Evolutionary conservation across 169 alveolate genomes (phyloP).

Genomic region (Plasmodium coatneyi): DNA sequence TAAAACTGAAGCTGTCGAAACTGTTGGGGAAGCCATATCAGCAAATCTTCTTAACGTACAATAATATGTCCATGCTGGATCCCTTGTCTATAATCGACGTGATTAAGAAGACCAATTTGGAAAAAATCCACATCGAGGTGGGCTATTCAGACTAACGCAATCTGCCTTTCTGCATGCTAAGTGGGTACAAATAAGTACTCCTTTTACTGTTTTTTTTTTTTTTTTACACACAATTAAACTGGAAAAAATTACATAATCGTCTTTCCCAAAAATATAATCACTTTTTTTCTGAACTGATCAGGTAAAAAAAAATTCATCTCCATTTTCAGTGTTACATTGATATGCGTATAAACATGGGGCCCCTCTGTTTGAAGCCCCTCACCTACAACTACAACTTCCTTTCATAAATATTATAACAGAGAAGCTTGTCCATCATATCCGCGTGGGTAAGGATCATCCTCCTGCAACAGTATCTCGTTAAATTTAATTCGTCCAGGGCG

Average conservation of each 20-base stretch:
- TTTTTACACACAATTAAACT: background rate
- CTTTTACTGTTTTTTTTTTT: background rate
- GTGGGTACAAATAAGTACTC: no score
- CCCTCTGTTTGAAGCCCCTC: background rate
- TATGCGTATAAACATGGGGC: background rate
- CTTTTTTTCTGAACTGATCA: background rate
- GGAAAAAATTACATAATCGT: no score
- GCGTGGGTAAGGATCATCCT: constrained; percentile 99
- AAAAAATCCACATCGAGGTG: constrained; percentile 13
- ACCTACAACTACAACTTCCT: constrained; percentile 13
- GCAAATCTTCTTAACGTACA: constrained; percentile 37
- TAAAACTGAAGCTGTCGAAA: constrained; percentile 15
- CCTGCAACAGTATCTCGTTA: constrained; percentile 92
- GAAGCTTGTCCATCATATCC: constrained; percentile 96
- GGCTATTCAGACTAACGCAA: background rate
- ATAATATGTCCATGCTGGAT: constrained; percentile 40
- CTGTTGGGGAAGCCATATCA: constrained; percentile 20
- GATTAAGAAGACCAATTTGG: background rate
- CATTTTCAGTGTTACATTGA: no score
- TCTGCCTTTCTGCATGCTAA: background rate
- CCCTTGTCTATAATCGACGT: constrained; percentile 40
- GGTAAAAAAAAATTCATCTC: background rate
- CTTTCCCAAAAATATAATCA: background rate
- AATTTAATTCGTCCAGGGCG: constrained; percentile 94
- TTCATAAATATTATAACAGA: constrained; percentile 93